These are phyloP conservation scores for Saccharomycopsis olivae DNA, from an alignment of 805 yeast genomes.

Conservation along the genomic window DNA sequence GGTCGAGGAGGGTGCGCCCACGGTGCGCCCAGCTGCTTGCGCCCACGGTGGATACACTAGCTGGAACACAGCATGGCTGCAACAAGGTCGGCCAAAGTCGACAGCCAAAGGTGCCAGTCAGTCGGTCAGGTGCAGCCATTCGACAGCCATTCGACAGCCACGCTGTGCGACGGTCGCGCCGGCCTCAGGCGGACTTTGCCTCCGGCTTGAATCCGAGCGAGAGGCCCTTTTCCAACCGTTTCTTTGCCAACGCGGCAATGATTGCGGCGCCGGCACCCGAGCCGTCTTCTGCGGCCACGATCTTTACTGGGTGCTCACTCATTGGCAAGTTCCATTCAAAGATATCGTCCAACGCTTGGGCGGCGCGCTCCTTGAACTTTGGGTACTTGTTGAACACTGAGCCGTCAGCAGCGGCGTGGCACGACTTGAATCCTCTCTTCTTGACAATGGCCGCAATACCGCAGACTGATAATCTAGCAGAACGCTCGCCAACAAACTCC, in stretches of 20 bases:
- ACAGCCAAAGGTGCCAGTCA: too few species aligned
- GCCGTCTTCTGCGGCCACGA: constrained; percentile 95
- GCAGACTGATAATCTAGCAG: constrained; percentile 86
- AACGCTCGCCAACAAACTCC: constrained; percentile 82
- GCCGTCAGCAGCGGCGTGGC: constrained; percentile 95
- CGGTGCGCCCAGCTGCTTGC: too few species aligned
- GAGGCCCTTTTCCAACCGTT: constrained; percentile 37
- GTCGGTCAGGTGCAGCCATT: too few species aligned
- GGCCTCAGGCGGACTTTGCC: too few species aligned
- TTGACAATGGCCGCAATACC: constrained; percentile 91
- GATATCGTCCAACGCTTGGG: constrained; percentile 78
- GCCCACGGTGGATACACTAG: too few species aligned
- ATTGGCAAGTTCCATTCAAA: constrained; percentile 59
- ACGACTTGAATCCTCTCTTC: constrained; percentile 60
- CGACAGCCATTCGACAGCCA: too few species aligned
- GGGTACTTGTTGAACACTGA: constrained; percentile 94
- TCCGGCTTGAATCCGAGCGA: too few species aligned
- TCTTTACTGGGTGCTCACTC: constrained; percentile 62
- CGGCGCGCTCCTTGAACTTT: constrained; percentile 80
- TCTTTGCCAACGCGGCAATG: constrained; percentile 88
- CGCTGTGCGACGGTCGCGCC: too few species aligned
- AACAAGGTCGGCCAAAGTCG: too few species aligned
- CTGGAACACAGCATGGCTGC: too few species aligned
- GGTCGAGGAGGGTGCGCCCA: too few species aligned
- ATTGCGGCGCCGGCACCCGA: constrained; percentile 98